Evolutionary conservation across 805 yeast genomes (phyloP), one percentile per base, ranked within the genome.

Genomic region (Wickerhamomyces xylosicus): DNA sequence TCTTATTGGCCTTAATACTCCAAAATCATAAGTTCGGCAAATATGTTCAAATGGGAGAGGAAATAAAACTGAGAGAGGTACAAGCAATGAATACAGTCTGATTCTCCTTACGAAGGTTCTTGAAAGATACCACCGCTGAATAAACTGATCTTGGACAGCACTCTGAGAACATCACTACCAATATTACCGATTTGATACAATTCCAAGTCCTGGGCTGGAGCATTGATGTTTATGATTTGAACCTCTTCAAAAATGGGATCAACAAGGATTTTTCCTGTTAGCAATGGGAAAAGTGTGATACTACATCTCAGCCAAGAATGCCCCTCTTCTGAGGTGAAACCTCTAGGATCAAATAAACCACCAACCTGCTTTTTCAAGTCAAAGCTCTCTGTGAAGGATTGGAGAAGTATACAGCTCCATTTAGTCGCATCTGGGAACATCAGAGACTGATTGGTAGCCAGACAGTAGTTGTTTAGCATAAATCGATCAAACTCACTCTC

Each of bases 281-380:
- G 29, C 3, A 41, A 37, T 9, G 53, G 58, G 15, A 54, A 28
- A 22, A 45, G 45, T 2, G 54, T 51, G 2, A 54, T 29, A 7
- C 47, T 29, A 34, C 58, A 54, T 29, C 56, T 48, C 8, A 51
- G 44, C 57, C 56, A 54, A 22, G 19, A 27, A 19, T 44, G 47
- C 5, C 38, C 47, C 13, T 42, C 34, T 3, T 39, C 31, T 1
- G 58, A 52, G 2, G 29, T 16, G 8, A 51, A 3, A 7, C 16
- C 19, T 5, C 44, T 44, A 9, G 37, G 17, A 14, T 49, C 45
- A 13, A 11, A 25, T 10, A 13, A 7, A 21, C 25, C 25, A 6
- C 34, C 34, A 11, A 39, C 36, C 2, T 33, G 34, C 5, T 17
- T 21, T 2, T 33, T 29, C 15, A 51, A 39, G 19, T 46, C 37